Evolutionary conservation across 768 basidiomycete genomes (phyloP).

Genomic region (Termitomyces bulborhizus): DNA sequence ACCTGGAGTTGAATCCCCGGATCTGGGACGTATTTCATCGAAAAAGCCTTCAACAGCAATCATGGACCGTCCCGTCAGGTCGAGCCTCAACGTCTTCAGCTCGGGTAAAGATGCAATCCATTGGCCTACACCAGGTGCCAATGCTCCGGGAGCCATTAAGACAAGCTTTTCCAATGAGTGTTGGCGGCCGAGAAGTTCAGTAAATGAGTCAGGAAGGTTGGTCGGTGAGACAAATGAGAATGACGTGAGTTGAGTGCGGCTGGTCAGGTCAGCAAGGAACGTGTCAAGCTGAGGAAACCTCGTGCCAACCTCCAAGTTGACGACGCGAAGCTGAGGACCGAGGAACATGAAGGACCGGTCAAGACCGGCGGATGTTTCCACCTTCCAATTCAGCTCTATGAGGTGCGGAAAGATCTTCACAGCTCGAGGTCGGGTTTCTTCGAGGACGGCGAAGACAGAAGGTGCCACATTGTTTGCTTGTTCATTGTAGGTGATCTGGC

Average conservation of each 20-base stretch:
- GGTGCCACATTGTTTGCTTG: constrained; percentile 54
- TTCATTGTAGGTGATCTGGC: constrained; percentile 66
- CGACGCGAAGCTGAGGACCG: constrained; percentile 50
- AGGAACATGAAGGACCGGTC: constrained; percentile 63
- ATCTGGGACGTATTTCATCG: constrained; percentile 55
- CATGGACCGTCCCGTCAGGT: constrained; percentile 60
- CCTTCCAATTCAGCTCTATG: constrained; percentile 66
- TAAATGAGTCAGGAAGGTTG: constrained; percentile 65
- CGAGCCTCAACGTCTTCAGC: constrained; percentile 61
- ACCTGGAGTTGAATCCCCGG: constrained; percentile 66
- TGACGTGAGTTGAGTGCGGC: constrained; percentile 54
- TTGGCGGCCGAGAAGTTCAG: constrained; percentile 57
- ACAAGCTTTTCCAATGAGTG: constrained; percentile 52
- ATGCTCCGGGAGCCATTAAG: constrained; percentile 69
- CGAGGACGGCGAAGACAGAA: constrained; percentile 61
- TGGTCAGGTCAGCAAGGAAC: constrained; percentile 61
- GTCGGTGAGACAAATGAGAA: constrained; percentile 69
- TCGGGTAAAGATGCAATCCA: constrained; percentile 64
- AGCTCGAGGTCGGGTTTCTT: constrained; percentile 53
- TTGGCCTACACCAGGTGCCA: constrained; percentile 63
- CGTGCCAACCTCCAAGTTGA: constrained; percentile 59
- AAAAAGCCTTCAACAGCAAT: constrained; percentile 80
- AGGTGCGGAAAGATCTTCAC: constrained; percentile 63
- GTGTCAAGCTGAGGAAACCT: constrained; percentile 52
- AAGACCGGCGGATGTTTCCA: constrained; percentile 58